Conservation (phyloP, 2,329 filamentous ascomycete species). For the Neopestalotiopsis sp. region DNA sequence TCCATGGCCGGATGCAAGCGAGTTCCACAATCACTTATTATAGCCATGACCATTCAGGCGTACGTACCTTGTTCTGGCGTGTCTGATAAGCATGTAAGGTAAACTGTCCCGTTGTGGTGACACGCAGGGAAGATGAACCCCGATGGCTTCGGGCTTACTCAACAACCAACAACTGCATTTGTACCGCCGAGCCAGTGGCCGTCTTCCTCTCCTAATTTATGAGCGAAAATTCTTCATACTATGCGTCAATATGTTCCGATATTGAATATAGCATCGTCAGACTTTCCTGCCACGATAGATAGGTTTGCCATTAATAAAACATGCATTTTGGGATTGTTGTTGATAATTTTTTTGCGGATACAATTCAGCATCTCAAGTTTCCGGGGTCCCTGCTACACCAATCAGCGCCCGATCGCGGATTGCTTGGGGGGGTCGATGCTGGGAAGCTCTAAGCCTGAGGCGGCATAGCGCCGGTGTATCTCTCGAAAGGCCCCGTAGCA, state of each 20-base stretch:
- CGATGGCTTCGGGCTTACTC: conserved; percentile 1
- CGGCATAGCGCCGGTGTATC: conserved; percentile 13
- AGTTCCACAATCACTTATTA: conserved; percentile 3
- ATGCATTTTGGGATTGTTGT: conserved; percentile 14
- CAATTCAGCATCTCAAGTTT: conserved; percentile 10
- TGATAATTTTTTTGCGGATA: conserved; percentile 2
- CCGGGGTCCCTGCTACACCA: conserved; percentile 25
- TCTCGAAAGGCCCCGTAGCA: conserved; percentile 8
- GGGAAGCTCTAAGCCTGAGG: conserved; percentile 9
- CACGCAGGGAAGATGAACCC: not conserved
- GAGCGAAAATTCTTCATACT: not conserved
- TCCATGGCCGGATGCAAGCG: not conserved
- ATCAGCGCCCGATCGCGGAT: conserved; percentile 36
- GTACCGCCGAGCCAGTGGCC: not conserved
- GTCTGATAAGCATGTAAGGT: not conserved
- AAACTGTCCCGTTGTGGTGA: not conserved
- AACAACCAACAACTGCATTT: not conserved
- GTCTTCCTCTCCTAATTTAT: not conserved
- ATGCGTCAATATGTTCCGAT: not conserved
- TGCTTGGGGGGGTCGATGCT: conserved; percentile 31
- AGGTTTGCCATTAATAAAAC: conserved; percentile 3
- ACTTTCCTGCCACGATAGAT: not conserved
- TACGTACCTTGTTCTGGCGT: not conserved
- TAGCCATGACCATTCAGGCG: not conserved
- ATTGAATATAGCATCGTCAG: not conserved